Evolutionary conservation across 164 flowering plant species (phyloP).

Genomic region (Liquidambar formosana): DNA sequence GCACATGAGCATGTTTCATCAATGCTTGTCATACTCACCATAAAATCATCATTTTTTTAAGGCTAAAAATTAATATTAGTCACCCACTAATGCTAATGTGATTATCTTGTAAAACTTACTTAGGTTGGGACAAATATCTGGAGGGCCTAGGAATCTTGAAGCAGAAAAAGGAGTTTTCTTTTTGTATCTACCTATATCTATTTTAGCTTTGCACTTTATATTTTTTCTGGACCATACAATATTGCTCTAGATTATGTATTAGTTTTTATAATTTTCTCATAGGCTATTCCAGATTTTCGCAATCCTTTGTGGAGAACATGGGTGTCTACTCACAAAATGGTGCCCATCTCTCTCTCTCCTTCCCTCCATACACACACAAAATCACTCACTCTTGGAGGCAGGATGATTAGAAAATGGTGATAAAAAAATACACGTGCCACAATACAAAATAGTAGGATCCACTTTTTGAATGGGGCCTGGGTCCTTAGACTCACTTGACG

Average conservation of each 20-base stretch:
- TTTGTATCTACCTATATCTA: neutral
- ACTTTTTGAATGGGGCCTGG: too few relatives aligned
- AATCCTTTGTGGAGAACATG: constrained; percentile 22
- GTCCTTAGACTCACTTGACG: too few relatives aligned
- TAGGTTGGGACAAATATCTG: neutral
- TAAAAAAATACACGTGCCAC: too few relatives aligned
- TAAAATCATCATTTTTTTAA: too few relatives aligned
- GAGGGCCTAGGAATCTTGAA: constrained; percentile 1
- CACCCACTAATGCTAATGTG: neutral
- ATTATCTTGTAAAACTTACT: too few relatives aligned
- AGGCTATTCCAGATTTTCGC: constrained; percentile 22
- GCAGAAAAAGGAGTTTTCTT: neutral
- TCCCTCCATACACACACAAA: too few relatives aligned
- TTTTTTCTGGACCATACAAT: neutral
- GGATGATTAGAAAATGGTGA: too few relatives aligned
- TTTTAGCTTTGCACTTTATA: neutral
- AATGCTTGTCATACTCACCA: neutral
- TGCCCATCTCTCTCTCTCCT: neutral
- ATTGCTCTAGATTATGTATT: neutral
- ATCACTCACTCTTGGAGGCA: too few relatives aligned
- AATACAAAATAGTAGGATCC: too few relatives aligned
- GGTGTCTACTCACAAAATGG: constrained; percentile 23
- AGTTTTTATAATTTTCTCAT: constrained; percentile 11
- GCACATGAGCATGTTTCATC: neutral
- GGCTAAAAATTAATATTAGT: neutral